Evolutionary conservation across 495 filamentous ascomycete species (phyloP), one percentile per base, ranked within the genome.

Genomic region (Aspergillus cristatus): DNA sequence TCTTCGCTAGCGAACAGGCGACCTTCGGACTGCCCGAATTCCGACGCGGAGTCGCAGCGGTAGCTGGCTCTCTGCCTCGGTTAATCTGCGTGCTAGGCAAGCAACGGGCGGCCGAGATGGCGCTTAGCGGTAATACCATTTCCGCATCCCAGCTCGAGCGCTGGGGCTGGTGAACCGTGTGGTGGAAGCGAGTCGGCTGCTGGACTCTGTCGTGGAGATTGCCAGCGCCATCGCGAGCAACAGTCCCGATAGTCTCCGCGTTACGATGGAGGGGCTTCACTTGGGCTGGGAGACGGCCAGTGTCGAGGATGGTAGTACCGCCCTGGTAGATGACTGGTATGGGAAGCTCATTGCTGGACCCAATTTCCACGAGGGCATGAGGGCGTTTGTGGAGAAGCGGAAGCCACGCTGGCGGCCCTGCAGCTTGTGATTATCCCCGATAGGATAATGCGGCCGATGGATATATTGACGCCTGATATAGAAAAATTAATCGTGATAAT

Each of bases 311-410:
- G 83, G 59, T 22, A 82, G 76, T 20, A 65, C 67, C 38, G 49
- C 74, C 31, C 46, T 85, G 49, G 58, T 66, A 30, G 70, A 72
- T 41, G 74, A 70, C 3, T 70, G 76, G 74, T 82, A 70, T 51
- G 60, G 51, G 44, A 55, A 66, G 52, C 68, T 94, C 45, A 65
- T 79, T 38, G 68, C 55, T 14, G 86, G 83, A 3, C 76, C 84
- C 60, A 93, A 93, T 68, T 80, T 86, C 47, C 74, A 67, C 54
- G 87, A 94, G 64, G 87, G 86, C 0, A 57, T 93, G 37, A 68
- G 47, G 64, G 82, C 81, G 37, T 94, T 94, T 71, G 76, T 84
- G 40, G 86, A 90, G 74, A 87, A 78, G 68, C 72, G 86, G 63
- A 70, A 72, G 61, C 76, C 84, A 18, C 67, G 62, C 41, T 93